These are phyloP conservation scores for Cylindrotheca fusiformis DNA, from an alignment of 108 stramenopile species.

Conservation along the genomic window DNA sequence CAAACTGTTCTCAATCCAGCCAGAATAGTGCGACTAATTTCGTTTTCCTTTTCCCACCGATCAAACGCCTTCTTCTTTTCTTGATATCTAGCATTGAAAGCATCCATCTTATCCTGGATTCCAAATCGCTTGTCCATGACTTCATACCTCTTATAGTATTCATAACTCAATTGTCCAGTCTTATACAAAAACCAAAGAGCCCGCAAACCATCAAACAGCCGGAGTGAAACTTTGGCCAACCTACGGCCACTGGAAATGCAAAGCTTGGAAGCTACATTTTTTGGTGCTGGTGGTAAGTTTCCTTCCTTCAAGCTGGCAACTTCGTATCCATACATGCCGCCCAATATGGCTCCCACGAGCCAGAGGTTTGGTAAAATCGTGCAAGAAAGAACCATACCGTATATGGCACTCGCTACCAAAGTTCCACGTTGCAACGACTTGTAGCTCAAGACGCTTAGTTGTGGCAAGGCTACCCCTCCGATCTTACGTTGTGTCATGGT, in stretches of 20 bases:
- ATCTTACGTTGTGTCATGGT: background rate
- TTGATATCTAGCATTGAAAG: constrained; percentile 58
- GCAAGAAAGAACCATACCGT: constrained; percentile 30
- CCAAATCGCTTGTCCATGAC: constrained; percentile 47
- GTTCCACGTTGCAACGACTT: constrained; percentile 31
- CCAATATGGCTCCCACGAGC: constrained; percentile 50
- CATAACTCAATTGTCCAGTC: constrained; percentile 60
- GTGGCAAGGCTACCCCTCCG: constrained; percentile 57
- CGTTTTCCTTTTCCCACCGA: constrained; percentile 66
- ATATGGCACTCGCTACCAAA: constrained; percentile 23
- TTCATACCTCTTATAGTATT: constrained; percentile 64
- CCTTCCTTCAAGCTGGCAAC: constrained; percentile 9
- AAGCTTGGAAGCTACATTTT: constrained; percentile 3
- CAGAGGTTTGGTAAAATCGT: constrained; percentile 55
- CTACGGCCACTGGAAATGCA: constrained; percentile 19
- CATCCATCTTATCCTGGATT: constrained; percentile 63
- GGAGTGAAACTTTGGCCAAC: constrained; percentile 29
- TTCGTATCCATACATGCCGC: constrained; percentile 47
- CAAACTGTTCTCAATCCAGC: constrained; percentile 55
- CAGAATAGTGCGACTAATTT: constrained; percentile 54
- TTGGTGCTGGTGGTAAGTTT: background rate
- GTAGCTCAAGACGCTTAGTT: constrained; percentile 34
- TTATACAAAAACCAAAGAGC: constrained; percentile 59
- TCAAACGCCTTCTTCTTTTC: constrained; percentile 64
- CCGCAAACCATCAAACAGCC: constrained; percentile 22